phyloP scores from a whole-genome alignment of 805 yeast species.

The Candida gorgasii region DNA sequence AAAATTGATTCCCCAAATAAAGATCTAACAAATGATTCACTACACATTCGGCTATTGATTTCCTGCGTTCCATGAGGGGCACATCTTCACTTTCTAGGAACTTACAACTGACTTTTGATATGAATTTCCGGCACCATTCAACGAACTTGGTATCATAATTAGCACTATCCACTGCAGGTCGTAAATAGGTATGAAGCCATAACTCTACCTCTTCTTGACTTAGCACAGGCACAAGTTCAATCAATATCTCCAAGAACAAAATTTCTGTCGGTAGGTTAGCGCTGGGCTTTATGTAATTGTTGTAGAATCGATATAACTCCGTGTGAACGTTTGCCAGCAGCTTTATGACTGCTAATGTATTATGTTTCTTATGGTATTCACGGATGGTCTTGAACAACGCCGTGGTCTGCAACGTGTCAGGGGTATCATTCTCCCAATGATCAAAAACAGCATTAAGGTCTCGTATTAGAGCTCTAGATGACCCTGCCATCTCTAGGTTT shows the following conservation, averaged over 20 bases:
- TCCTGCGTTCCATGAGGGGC: conserved; percentile 20
- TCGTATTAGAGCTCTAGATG: conserved; percentile 27
- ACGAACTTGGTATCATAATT: conserved; percentile 47
- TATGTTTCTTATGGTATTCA: conserved; percentile 30
- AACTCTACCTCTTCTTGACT: conserved; percentile 34
- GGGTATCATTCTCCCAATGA: conserved; percentile 18
- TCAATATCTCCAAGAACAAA: conserved; percentile 41
- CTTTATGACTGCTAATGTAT: conserved; percentile 29
- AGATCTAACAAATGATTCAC: conserved; percentile 27
- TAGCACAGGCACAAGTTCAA: conserved; percentile 29
- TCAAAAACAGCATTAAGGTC: conserved; percentile 27
- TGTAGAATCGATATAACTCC: conserved; percentile 37
- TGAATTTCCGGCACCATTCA: conserved; percentile 28
- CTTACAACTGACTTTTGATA: conserved; percentile 22
- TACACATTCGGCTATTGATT: conserved; percentile 21
- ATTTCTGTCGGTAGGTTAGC: conserved; percentile 33
- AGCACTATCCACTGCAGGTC: conserved; percentile 59
- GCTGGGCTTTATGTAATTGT: conserved; percentile 27
- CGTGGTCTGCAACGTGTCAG: conserved; percentile 11
- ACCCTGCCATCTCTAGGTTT: conserved; percentile 17
- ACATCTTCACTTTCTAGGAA: conserved; percentile 22
- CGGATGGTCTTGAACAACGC: conserved; percentile 19
- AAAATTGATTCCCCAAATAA: conserved; percentile 22
- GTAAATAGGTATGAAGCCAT: conserved; percentile 53
- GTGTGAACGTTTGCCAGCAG: conserved; percentile 33